Conservation (phyloP, 352 stramenopile species). For the Pythium insidiosum region DNA sequence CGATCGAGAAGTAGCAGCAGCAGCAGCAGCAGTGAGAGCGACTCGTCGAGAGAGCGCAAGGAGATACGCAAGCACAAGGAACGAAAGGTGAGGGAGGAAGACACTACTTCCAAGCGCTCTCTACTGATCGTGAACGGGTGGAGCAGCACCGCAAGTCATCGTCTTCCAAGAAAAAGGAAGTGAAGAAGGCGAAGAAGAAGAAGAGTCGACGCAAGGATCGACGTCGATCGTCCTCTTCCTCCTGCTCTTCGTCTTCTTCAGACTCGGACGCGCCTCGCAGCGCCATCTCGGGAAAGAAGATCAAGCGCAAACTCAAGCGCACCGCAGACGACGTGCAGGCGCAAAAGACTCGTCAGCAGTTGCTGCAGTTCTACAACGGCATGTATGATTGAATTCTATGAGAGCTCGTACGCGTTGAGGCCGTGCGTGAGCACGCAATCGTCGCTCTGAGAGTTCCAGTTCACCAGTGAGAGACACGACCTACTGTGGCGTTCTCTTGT, state of each 20-base stretch:
- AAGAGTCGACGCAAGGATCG: conserved; percentile 4
- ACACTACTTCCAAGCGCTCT: too few species aligned
- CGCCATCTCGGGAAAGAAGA: conserved; percentile 85
- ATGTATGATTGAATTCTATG: conserved; percentile 85
- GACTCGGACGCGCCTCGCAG: conserved; percentile 47
- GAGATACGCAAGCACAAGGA: conserved; percentile 35
- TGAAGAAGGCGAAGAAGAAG: conserved; percentile 10
- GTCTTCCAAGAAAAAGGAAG: conserved; percentile 25
- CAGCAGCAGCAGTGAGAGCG: conserved; percentile 13
- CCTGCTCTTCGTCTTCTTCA: conserved; percentile 25
- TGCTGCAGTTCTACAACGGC: conserved; percentile 84
- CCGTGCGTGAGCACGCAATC: conserved; percentile 64
- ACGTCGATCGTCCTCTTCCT: not conserved
- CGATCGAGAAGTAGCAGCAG: conserved; percentile 1
- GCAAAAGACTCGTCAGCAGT: conserved; percentile 66
- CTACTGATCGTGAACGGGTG: too few species aligned
- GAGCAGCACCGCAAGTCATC: conserved; percentile 1
- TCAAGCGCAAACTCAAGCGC: conserved; percentile 68
- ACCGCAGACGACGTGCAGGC: conserved; percentile 49
- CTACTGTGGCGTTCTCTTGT: conserved; percentile 4
- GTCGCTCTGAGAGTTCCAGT: conserved; percentile 5
- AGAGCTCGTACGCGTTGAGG: conserved; percentile 26
- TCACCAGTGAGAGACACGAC: conserved; percentile 12
- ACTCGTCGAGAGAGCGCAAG: conserved; percentile 6
- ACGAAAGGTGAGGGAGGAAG: conserved; percentile 16